Percentiles rank a stretch among this genome's conserved stretches.
phyloP scores from a whole-genome alignment of 2,329 filamentous ascomycete genomes.

The Colletotrichum endophyticum region DNA sequence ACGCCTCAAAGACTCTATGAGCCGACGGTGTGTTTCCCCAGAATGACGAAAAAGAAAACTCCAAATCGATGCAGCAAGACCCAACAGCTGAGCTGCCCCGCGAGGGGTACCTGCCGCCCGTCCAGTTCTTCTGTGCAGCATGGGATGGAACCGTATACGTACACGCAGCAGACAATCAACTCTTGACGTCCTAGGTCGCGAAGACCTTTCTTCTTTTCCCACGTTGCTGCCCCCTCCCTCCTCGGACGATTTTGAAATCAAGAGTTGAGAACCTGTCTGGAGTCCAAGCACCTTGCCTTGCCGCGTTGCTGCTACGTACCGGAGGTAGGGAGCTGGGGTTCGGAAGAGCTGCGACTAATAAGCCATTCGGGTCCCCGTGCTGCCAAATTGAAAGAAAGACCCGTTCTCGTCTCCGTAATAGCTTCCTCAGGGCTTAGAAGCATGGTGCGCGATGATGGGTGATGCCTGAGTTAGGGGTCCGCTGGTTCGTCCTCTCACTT shows the following conservation, averaged over 20 bases:
- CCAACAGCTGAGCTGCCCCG: background rate
- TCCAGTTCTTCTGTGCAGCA: background rate
- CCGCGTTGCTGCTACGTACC: background rate
- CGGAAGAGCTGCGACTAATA: background rate
- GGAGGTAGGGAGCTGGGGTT: background rate
- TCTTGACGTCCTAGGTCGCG: background rate
- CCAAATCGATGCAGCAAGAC: background rate
- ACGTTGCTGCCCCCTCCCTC: background rate
- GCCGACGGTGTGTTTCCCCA: slow-evolving; percentile 15
- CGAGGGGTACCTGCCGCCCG: background rate
- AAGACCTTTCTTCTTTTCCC: background rate
- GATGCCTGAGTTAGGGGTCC: background rate
- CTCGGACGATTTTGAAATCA: background rate
- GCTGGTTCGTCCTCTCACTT: background rate
- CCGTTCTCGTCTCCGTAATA: background rate
- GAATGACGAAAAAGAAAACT: slow-evolving; percentile 15
- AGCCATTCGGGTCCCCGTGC: background rate
- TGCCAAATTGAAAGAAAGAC: background rate
- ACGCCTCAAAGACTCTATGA: background rate
- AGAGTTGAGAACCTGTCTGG: background rate
- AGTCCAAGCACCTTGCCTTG: background rate
- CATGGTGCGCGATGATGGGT: background rate
- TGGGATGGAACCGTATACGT: background rate
- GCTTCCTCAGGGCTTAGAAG: background rate
- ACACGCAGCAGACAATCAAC: background rate